Evolutionary conservation across 768 basidiomycete species (phyloP).

Genomic region (Agrocybe chaxingu): DNA sequence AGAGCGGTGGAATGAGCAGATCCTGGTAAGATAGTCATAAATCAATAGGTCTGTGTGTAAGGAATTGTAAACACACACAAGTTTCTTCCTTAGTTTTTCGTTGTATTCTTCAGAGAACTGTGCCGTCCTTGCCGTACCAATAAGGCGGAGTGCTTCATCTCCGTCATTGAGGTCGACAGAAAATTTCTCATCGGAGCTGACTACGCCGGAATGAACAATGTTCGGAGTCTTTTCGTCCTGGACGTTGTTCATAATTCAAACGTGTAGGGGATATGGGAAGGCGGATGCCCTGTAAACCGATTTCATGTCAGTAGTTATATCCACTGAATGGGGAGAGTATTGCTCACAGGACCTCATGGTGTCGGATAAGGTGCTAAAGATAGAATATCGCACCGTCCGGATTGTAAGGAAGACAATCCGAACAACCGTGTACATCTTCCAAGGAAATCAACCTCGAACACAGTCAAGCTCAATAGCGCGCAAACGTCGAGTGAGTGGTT

Average conservation of each 20-base stretch:
- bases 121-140: conserved; percentile 46
- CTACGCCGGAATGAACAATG: conserved; percentile 8
- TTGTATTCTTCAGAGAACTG: conserved; percentile 65
- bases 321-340: neutral
- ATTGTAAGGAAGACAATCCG: too few relatives aligned
- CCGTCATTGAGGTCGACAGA: conserved; percentile 39
- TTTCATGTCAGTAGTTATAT: neutral
- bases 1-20: conserved; percentile 22
- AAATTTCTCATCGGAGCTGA: conserved; percentile 32
- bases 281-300: neutral
- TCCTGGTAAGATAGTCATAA: conserved; percentile 12
- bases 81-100: conserved; percentile 50
- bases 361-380: too few relatives aligned
- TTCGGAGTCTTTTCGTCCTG: conserved; percentile 15
- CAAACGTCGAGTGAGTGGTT: neutral
- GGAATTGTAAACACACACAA: conserved; percentile 33
- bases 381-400: too few relatives aligned
- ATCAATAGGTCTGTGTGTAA: neutral
- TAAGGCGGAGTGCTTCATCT: conserved; percentile 60
- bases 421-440: too few relatives aligned
- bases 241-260: conserved; percentile 13
- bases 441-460: too few relatives aligned
- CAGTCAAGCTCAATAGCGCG: conserved; percentile 1
- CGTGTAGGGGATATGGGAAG: conserved; percentile 3
- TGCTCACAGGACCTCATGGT: too few relatives aligned